phyloP scores from a whole-genome alignment of 768 basidiomycete genomes.

The button mushroom (Agaricus bisporus) region DNA sequence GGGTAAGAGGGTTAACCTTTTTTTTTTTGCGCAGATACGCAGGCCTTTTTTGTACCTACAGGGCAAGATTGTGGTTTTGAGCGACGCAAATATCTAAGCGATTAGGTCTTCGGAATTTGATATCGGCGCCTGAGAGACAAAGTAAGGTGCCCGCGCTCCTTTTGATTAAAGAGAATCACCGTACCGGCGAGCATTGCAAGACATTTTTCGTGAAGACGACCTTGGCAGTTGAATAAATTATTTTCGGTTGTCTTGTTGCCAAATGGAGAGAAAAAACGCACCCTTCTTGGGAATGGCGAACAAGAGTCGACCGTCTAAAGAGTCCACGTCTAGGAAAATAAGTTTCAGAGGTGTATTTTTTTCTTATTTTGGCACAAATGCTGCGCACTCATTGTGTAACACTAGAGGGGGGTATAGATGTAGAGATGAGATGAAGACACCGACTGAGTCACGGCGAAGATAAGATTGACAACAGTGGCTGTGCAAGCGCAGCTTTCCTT shows the following conservation, averaged over 20 bases:
- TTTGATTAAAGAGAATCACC: conserved; percentile 16
- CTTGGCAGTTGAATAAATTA: conserved; percentile 28
- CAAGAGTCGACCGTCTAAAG: conserved; percentile 77
- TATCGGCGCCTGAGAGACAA: conserved; percentile 71
- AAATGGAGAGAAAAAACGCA: conserved; percentile 19
- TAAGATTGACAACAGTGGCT: conserved; percentile 10
- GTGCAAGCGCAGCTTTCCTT: not conserved
- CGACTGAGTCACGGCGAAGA: conserved; percentile 9
- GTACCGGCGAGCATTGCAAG: conserved; percentile 76
- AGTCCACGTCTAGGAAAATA: conserved; percentile 49
- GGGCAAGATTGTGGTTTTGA: conserved; percentile 86
- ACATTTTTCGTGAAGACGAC: conserved; percentile 88
- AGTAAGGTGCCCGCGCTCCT: not conserved
- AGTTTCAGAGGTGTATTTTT: conserved; percentile 4
- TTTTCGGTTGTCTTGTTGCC: not conserved
- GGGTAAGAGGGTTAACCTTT: not conserved
- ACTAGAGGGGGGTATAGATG: too few relatives aligned
- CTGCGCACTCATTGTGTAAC: conserved; percentile 10
- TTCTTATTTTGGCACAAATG: not conserved
- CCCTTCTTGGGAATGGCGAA: conserved; percentile 99
- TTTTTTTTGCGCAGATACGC: not conserved
- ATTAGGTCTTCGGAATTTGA: conserved; percentile 84
- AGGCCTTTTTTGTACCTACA: conserved; percentile 50
- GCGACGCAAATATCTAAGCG: conserved; percentile 93
- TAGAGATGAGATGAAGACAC: not conserved